phyloP scores from a whole-genome alignment of 768 basidiomycete species.

The Lanmaoa rubissima region DNA sequence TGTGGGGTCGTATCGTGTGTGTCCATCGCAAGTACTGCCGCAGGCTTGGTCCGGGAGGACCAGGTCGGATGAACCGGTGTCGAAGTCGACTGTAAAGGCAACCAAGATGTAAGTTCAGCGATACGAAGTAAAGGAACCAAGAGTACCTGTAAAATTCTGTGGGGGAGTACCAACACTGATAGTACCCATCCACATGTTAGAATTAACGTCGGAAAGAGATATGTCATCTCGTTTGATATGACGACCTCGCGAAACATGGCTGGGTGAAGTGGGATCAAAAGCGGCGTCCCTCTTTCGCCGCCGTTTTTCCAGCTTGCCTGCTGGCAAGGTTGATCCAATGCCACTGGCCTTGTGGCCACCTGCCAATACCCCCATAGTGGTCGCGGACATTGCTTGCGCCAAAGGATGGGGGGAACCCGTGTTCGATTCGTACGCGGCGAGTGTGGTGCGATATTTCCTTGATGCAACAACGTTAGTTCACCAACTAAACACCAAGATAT shows the following conservation, averaged over 20 bases:
- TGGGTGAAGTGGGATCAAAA: background rate
- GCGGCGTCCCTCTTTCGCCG: background rate
- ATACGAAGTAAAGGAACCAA: background rate
- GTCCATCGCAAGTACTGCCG: slow-evolving; percentile 29
- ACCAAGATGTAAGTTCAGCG: background rate
- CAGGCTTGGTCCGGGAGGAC: slow-evolving; percentile 38
- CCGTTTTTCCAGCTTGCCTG: slow-evolving; percentile 7
- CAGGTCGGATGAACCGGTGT: slow-evolving; percentile 53
- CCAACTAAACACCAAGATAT: background rate
- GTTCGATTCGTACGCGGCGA: slow-evolving; percentile 44
- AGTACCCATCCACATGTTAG: slow-evolving; percentile 44
- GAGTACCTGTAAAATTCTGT: slow-evolving; percentile 39
- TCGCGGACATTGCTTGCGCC: slow-evolving; percentile 10
- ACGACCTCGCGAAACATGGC: slow-evolving; percentile 1
- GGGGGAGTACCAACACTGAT: slow-evolving; percentile 50
- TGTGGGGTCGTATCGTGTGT: slow-evolving; percentile 29
- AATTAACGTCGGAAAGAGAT: slow-evolving; percentile 37
- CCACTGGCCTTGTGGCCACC: background rate
- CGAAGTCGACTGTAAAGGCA: slow-evolving; percentile 45
- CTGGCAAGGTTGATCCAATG: background rate
- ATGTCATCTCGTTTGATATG: slow-evolving; percentile 29
- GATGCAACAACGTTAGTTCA: background rate
- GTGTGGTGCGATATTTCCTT: slow-evolving; percentile 45
- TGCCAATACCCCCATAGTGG: background rate
- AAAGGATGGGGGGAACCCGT: slow-evolving; percentile 41